Percentiles rank a stretch among this genome's conserved stretches.
These are phyloP conservation scores for Dactylonectria estremocensis DNA, from an alignment of 2,329 filamentous ascomycete genomes.

Conservation along the genomic window DNA sequence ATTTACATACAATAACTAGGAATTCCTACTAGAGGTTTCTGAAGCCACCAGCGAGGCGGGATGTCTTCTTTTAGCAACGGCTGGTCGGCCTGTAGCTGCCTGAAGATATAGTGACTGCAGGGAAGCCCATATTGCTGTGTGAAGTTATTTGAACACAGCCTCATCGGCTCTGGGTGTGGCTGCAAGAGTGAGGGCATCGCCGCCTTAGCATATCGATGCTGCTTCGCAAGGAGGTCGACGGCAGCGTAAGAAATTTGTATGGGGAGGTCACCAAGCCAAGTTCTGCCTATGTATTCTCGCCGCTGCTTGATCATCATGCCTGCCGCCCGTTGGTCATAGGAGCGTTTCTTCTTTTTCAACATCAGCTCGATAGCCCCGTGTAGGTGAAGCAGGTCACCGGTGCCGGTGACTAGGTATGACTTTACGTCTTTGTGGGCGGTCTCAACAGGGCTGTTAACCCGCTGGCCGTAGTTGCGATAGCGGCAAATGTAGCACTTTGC, in stretches of 20 bases:
- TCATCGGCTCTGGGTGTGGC: background rate
- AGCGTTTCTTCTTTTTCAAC: background rate
- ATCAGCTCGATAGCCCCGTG: too few species aligned
- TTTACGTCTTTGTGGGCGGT: too few species aligned
- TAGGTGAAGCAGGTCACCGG: too few species aligned
- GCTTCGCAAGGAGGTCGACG: background rate
- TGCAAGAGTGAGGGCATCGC: background rate
- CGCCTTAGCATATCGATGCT: background rate
- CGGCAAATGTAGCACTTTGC: too few species aligned
- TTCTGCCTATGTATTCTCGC: background rate
- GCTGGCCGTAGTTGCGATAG: too few species aligned
- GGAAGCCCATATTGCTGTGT: constrained; percentile 1
- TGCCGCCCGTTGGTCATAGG: background rate
- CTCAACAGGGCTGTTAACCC: too few species aligned
- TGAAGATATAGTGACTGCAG: background rate
- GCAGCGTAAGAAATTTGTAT: background rate
- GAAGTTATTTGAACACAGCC: background rate
- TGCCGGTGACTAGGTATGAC: too few species aligned
- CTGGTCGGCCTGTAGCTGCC: background rate
- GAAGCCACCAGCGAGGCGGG: background rate
- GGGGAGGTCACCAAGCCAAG: background rate
- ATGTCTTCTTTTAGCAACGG: background rate
- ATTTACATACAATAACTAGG: background rate
- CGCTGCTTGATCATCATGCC: background rate
- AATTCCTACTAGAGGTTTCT: background rate